Evolutionary conservation across 148 eudicot genomes (phyloP).

Genomic region (Spergularia bocconei): DNA sequence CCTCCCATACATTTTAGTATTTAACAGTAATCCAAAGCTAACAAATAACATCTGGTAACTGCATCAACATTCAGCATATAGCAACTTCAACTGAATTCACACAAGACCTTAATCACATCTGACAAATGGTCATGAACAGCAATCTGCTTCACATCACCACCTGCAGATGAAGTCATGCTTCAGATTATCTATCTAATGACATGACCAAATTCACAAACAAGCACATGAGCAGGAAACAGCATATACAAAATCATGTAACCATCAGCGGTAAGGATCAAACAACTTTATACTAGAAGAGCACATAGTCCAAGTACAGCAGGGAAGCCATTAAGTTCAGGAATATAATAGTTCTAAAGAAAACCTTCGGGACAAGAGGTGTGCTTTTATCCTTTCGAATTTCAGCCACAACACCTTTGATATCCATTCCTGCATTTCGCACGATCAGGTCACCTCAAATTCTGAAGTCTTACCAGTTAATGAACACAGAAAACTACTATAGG

Average conservation of each 20-base stretch:
- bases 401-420: constrained; percentile 93
- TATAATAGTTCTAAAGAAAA: constrained; percentile 22
- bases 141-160: constrained; percentile 93
- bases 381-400: constrained; percentile 78
- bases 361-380: constrained; percentile 96
- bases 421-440: constrained; percentile 85
- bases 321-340: constrained; percentile 5
- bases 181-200: constrained; percentile 23
- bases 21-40: neutral
- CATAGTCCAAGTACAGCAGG: constrained; percentile 3
- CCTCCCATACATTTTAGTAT: neutral
- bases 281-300: neutral
- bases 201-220: constrained; percentile 10
- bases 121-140: constrained; percentile 45
- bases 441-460: constrained; percentile 36
- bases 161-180: constrained; percentile 63
- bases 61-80: constrained; percentile 4
- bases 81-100: constrained; percentile 16
- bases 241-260: constrained; percentile 3
- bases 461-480: no score
- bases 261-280: constrained; percentile 12
- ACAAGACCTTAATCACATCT: constrained; percentile 72
- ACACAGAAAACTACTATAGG: constrained; percentile 1
- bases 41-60: neutral
- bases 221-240: constrained; percentile 12